Evolutionary conservation across 257 asterid species (phyloP).

Genomic region (Osmanthus fragrans): DNA sequence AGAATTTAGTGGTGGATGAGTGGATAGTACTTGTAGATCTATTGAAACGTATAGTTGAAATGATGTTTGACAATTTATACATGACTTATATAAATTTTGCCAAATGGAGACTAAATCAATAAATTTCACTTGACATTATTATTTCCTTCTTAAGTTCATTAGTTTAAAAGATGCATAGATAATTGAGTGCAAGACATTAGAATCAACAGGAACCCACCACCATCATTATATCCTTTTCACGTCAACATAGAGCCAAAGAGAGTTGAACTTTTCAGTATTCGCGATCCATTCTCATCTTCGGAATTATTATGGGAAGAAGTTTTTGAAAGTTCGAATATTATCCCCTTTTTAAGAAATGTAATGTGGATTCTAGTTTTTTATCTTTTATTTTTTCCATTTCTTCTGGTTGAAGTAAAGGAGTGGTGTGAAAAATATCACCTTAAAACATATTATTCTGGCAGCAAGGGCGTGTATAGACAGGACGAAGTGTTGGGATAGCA

Average conservation of each 20-base stretch:
- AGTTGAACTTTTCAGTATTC: neutral
- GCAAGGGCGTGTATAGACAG: neutral
- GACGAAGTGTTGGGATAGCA: neutral
- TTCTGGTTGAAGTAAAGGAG: neutral
- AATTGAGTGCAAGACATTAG: neutral
- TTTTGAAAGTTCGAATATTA: neutral
- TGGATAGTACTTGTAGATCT: too few relatives aligned
- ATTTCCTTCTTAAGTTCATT: neutral
- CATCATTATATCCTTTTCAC: neutral
- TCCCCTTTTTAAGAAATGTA: neutral
- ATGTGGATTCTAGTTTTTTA: neutral
- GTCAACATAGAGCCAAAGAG: neutral
- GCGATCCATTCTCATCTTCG: neutral
- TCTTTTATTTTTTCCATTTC: neutral
- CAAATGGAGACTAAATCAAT: neutral
- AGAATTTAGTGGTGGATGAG: too few relatives aligned
- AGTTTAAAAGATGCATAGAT: neutral
- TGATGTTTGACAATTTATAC: too few relatives aligned
- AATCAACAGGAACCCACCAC: neutral
- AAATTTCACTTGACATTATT: neutral
- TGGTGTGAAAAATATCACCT: neutral
- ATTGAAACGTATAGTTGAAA: too few relatives aligned
- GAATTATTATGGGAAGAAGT: neutral
- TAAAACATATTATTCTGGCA: neutral
- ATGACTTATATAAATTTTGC: too few relatives aligned